Evolutionary conservation across 2,329 filamentous ascomycete genomes (phyloP).

Genomic region (Pestalotiopsis sp.): DNA sequence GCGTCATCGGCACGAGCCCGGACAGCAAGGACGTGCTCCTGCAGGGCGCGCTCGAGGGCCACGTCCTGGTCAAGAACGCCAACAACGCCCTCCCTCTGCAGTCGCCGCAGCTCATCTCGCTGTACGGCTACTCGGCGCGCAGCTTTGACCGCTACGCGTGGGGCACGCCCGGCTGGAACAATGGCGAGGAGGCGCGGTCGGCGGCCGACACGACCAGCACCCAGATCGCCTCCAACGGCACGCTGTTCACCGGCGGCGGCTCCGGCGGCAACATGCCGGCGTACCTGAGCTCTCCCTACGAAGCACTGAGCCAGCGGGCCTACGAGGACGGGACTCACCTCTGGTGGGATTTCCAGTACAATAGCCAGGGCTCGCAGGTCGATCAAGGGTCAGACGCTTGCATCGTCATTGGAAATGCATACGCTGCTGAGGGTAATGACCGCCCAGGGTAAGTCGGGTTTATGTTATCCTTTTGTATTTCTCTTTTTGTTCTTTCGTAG

Average conservation of each 20-base stretch:
- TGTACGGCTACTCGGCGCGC: constrained; percentile 64
- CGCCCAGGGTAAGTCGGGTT: constrained; percentile 37
- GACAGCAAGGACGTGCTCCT: constrained; percentile 43
- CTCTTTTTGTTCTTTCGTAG: too few relatives aligned
- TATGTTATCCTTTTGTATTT: neutral
- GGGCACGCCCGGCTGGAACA: constrained; percentile 29
- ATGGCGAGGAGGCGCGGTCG: constrained; percentile 29
- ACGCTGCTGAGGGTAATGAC: constrained; percentile 66
- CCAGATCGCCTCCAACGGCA: constrained; percentile 47
- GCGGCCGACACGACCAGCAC: constrained; percentile 18
- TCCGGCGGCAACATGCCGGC: constrained; percentile 39
- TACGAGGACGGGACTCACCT: constrained; percentile 48
- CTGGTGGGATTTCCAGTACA: constrained; percentile 47
- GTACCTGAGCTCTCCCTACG: constrained; percentile 39
- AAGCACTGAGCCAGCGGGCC: constrained; percentile 43
- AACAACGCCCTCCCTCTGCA: constrained; percentile 58
- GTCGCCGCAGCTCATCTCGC: constrained; percentile 50
- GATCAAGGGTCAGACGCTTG: constrained; percentile 57
- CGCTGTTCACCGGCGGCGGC: constrained; percentile 47
- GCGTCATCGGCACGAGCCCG: constrained; percentile 51
- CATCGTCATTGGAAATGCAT: constrained; percentile 58
- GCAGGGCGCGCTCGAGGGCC: constrained; percentile 61
- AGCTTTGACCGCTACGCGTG: constrained; percentile 41
- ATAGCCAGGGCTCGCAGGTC: constrained; percentile 37
- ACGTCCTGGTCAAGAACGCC: constrained; percentile 65